Percentiles rank a stretch among this genome's conserved stretches.
Conservation (phyloP, 192 early-diverging fungal genomes). For the Backusella psychrophila region DNA sequence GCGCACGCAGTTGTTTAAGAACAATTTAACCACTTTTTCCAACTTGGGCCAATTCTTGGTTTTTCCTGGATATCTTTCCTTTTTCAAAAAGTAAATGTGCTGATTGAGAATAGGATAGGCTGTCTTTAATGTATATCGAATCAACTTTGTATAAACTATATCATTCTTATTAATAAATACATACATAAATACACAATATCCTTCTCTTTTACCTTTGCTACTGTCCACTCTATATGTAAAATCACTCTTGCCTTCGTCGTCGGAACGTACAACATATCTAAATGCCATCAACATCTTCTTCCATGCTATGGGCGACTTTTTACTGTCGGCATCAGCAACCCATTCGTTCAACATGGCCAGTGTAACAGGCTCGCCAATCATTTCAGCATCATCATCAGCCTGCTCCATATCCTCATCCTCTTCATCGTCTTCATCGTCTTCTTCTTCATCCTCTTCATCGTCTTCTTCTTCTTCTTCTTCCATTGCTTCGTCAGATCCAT, state of each 20-base stretch:
- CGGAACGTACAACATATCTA: slow-evolving; percentile 73
- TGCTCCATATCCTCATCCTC: slow-evolving; percentile 28
- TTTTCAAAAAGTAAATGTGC: slow-evolving; percentile 49
- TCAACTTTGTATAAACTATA: slow-evolving; percentile 73
- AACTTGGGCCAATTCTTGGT: slow-evolving; percentile 35
- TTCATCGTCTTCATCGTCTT: slow-evolving; percentile 21
- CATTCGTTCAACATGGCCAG: slow-evolving; percentile 50
- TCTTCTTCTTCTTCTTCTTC: slow-evolving; percentile 25
- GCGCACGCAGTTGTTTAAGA: slow-evolving; percentile 65
- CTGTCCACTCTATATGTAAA: slow-evolving; percentile 71
- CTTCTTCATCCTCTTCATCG: no score
- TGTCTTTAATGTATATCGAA: slow-evolving; percentile 69
- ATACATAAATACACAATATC: background rate
- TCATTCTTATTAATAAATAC: no score
- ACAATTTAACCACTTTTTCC: slow-evolving; percentile 76
- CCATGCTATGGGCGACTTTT: slow-evolving; percentile 68
- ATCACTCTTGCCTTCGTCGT: slow-evolving; percentile 46
- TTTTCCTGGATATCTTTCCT: slow-evolving; percentile 24
- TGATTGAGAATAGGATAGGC: slow-evolving; percentile 68
- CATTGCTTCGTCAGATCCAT: slow-evolving; percentile 18
- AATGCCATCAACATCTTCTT: slow-evolving; percentile 82
- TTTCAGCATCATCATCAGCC: slow-evolving; percentile 27
- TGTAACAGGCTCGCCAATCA: slow-evolving; percentile 55
- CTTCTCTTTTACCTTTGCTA: slow-evolving; percentile 31
- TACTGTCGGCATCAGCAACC: slow-evolving; percentile 43